Evolutionary conservation across 176 grass and related monocot genomes (phyloP).

Genomic region (Carex myosuroides): DNA sequence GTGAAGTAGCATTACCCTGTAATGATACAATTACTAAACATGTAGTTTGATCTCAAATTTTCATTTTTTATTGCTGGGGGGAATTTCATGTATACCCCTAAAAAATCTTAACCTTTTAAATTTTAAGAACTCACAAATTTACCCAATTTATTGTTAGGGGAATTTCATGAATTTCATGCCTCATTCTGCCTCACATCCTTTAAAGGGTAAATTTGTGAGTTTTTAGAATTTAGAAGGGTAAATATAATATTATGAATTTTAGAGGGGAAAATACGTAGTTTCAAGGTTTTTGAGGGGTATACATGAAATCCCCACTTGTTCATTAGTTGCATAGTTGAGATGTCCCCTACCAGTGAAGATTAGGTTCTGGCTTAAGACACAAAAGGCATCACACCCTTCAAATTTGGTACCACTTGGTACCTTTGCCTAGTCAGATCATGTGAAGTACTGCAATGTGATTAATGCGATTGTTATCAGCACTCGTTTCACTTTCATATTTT

Average conservation of each 20-base stretch:
- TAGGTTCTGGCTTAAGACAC: not conserved
- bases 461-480: not conserved
- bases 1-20: not conserved
- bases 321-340: not conserved
- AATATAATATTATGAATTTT: too few species aligned
- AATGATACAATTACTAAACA: not conserved
- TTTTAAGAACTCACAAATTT: too few species aligned
- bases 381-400: not conserved
- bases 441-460: not conserved
- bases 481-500: not conserved
- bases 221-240: too few species aligned
- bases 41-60: not conserved
- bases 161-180: too few species aligned
- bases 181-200: too few species aligned
- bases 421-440: not conserved
- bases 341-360: not conserved
- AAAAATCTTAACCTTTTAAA: too few species aligned
- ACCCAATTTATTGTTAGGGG: too few species aligned
- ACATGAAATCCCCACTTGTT: not conserved
- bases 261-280: too few species aligned
- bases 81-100: too few species aligned
- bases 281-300: too few species aligned
- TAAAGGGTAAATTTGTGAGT: too few species aligned
- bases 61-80: not conserved
- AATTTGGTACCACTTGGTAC: not conserved